phyloP scores from a whole-genome alignment of 352 stramenopile species.

The Globisporangium nodosum region DNA sequence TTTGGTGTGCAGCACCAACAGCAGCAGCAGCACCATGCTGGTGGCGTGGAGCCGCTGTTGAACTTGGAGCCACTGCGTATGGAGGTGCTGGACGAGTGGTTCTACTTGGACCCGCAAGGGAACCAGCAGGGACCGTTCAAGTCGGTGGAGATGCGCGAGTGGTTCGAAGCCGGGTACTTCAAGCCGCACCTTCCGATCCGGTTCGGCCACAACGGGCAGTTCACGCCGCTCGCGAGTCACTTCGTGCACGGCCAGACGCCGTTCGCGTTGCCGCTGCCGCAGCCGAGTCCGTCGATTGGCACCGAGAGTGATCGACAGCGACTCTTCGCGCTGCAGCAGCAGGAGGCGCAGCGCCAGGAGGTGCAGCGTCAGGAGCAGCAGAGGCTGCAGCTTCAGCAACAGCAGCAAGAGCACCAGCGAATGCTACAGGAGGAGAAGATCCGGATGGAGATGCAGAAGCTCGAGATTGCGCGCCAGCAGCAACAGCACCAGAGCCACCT shows the following conservation, averaged over 20 bases:
- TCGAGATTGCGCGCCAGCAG: slow-evolving; percentile 70
- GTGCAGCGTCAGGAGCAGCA: slow-evolving; percentile 61
- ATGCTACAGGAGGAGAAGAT: slow-evolving; percentile 77
- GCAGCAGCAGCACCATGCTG: background rate
- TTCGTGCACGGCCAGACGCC: slow-evolving; percentile 68
- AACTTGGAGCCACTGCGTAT: slow-evolving; percentile 24
- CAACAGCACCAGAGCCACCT: slow-evolving; percentile 64
- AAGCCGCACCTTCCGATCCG: slow-evolving; percentile 85
- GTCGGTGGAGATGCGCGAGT: slow-evolving; percentile 83
- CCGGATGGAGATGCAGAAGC: slow-evolving; percentile 73
- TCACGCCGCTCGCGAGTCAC: slow-evolving; percentile 71
- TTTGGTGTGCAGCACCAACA: slow-evolving; percentile 5
- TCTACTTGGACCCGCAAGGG: slow-evolving; percentile 82
- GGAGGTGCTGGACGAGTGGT: slow-evolving; percentile 75
- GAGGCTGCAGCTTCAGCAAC: slow-evolving; percentile 56
- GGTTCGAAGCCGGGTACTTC: slow-evolving; percentile 87
- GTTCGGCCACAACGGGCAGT: slow-evolving; percentile 66
- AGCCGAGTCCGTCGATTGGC: slow-evolving; percentile 10
- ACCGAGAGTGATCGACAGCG: slow-evolving; percentile 42
- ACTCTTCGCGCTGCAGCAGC: slow-evolving; percentile 45
- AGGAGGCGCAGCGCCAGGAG: slow-evolving; percentile 16
- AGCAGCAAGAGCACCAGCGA: slow-evolving; percentile 57
- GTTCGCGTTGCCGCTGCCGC: slow-evolving; percentile 38
- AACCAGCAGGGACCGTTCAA: slow-evolving; percentile 84
- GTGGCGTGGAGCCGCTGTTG: slow-evolving; percentile 12